Percentiles rank a stretch among this genome's conserved stretches.
Conservation (phyloP, 768 basidiomycete genomes). For the Hypholoma fasciculare region DNA sequence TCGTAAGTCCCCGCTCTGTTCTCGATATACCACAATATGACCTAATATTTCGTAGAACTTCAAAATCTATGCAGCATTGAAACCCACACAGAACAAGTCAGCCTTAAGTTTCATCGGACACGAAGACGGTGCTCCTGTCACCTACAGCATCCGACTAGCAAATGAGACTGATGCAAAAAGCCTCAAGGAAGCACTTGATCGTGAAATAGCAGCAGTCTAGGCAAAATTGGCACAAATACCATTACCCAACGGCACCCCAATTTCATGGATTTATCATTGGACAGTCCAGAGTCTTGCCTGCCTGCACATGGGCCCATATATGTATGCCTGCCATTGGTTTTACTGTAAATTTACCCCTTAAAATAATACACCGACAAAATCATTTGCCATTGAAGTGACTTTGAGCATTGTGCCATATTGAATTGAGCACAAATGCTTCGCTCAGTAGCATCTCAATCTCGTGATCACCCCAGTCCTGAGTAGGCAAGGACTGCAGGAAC, state of each 20-base stretch:
- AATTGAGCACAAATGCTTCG: constrained; percentile 93
- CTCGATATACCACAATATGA: not conserved
- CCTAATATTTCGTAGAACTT: constrained; percentile 59
- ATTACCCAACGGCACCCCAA: not conserved
- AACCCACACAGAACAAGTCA: constrained; percentile 51
- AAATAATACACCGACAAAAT: constrained; percentile 16
- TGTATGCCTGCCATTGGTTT: not conserved
- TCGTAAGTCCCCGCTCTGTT: constrained; percentile 47
- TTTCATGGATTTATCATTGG: too few species aligned
- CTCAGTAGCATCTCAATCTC: constrained; percentile 94
- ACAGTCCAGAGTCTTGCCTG: too few species aligned
- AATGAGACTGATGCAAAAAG: constrained; percentile 57
- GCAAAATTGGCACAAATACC: constrained; percentile 25
- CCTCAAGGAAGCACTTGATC: constrained; percentile 59
- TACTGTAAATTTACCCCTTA: constrained; percentile 10
- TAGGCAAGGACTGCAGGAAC: constrained; percentile 93
- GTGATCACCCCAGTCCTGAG: constrained; percentile 93
- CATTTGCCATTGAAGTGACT: constrained; percentile 74
- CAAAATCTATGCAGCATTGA: constrained; percentile 59
- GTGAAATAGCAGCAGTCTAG: constrained; percentile 56
- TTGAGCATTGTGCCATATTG: constrained; percentile 91
- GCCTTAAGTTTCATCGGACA: constrained; percentile 69
- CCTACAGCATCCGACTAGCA: constrained; percentile 63
- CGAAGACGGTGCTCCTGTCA: constrained; percentile 54
- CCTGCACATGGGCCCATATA: not conserved